Conservation (phyloP, 352 stramenopile genomes). For the Phytophthora rubi region DNA sequence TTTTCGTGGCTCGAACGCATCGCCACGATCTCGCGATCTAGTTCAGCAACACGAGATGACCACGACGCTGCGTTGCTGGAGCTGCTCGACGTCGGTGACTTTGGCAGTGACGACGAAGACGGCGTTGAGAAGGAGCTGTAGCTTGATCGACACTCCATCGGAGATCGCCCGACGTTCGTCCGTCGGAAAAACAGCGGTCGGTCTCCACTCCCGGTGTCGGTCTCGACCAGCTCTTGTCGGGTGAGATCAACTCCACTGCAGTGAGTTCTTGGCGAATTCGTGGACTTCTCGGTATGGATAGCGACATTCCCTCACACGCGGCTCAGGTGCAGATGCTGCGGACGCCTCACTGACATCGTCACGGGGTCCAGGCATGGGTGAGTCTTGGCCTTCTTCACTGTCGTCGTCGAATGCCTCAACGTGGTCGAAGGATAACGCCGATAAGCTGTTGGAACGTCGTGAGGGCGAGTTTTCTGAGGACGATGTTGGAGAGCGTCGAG, state of each 20-base stretch:
- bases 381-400: constrained; percentile 9
- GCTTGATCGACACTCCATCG: constrained; percentile 44
- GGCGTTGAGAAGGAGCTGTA: constrained; percentile 32
- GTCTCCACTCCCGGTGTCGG: constrained; percentile 1
- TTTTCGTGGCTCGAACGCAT: constrained; percentile 78
- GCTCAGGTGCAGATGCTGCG: constrained; percentile 22
- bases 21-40: constrained; percentile 66
- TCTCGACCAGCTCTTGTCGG: constrained; percentile 18
- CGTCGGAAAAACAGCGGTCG: constrained; percentile 51
- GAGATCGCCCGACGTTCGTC: constrained; percentile 40
- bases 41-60: constrained; percentile 48
- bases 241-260: constrained; percentile 42
- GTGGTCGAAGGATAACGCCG: constrained; percentile 8
- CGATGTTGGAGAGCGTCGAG: constrained; percentile 8
- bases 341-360: constrained; percentile 26
- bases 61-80: constrained; percentile 15
- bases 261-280: constrained; percentile 31
- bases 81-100: constrained; percentile 14
- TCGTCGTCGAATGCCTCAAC: constrained; percentile 5
- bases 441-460: constrained; percentile 20
- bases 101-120: constrained; percentile 16
- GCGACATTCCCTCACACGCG: not conserved
- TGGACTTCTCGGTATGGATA: constrained; percentile 10
- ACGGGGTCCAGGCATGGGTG: constrained; percentile 7
- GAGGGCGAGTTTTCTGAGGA: constrained; percentile 26